Evolutionary conservation across 495 filamentous ascomycete genomes (phyloP).

Genomic region (Neurospora sublineolata): DNA sequence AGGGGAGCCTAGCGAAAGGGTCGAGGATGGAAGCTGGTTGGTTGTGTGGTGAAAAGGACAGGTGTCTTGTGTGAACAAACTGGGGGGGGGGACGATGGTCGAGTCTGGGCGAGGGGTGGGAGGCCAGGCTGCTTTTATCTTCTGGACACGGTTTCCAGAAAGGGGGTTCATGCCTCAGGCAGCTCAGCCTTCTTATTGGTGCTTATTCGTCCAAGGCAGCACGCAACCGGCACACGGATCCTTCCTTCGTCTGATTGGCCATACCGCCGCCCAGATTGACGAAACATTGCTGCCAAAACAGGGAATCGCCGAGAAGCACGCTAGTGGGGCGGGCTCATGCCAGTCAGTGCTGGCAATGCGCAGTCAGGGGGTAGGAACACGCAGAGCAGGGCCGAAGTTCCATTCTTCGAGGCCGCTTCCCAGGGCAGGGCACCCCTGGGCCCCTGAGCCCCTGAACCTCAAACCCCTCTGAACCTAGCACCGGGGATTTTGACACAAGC

Average conservation of each 20-base stretch:
- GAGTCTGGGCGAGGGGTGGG: constrained; percentile 10
- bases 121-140: constrained; percentile 23
- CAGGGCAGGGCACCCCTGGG: neutral
- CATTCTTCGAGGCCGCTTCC: neutral
- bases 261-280: constrained; percentile 1
- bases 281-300: constrained; percentile 17
- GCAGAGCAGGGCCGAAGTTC: neutral
- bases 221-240: neutral
- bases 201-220: neutral
- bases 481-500: neutral
- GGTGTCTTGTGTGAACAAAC: constrained; percentile 12
- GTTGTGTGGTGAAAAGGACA: constrained; percentile 21
- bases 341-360: neutral
- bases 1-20: neutral
- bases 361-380: neutral
- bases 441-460: neutral
- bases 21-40: constrained; percentile 8
- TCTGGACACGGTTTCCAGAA: constrained; percentile 19
- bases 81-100: constrained; percentile 5
- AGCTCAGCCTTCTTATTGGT: neutral
- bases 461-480: neutral
- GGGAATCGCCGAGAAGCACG: constrained; percentile 9
- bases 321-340: neutral
- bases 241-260: constrained; percentile 15
- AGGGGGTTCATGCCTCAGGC: constrained; percentile 21